Evolutionary conservation across 257 asterid genomes (phyloP), one percentile per base, ranked within the genome.

Genomic region (Misopates orontium): DNA sequence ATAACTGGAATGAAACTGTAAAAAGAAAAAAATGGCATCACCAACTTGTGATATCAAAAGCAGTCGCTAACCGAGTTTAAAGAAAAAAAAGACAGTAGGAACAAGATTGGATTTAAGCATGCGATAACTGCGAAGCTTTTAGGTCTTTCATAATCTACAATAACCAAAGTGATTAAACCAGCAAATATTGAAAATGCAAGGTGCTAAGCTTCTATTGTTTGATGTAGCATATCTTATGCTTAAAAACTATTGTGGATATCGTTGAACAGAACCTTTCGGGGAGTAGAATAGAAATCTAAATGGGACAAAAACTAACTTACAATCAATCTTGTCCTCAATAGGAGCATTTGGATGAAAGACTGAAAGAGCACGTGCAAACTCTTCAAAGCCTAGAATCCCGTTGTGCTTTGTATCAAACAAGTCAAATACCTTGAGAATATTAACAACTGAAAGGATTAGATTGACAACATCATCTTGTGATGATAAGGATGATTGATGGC

Each of bases 291-390:
- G 24, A 8, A 56, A 13, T 57, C 21, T 31, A 65, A 49, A 31
- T 17, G 47, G 67, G 39, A 59, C 62, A 52, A 19, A 47, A 52
- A 28, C 58, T 44, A 47, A 72, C 95, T 83, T 76, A 90, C 97
- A 87, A n/a, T 83, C 89, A 71, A 90, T 87, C 74, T 90, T 87
- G 60, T 90, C 94, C 14, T 83, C 91, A 42, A 82, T 61, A 5
- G 91, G 89, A 67, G 97, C 95, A 79, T 85, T 82, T 5, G 94
- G 97, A 79, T 90, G 97, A 73, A 90, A 90, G 60, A 90, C 85
- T 15, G 94, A 87, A 77, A 90, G 89, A 64, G 97, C 89, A 15
- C 84, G 87, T 7, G 93, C 97, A 85, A 89, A 89, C 79, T 85
- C 97, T 60, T 85, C 95, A 71, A 87, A 89, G 69, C 82, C 97